These are phyloP conservation scores for Solanum sparsipilum DNA, from an alignment of 257 asterid species.

Conservation along the genomic window DNA sequence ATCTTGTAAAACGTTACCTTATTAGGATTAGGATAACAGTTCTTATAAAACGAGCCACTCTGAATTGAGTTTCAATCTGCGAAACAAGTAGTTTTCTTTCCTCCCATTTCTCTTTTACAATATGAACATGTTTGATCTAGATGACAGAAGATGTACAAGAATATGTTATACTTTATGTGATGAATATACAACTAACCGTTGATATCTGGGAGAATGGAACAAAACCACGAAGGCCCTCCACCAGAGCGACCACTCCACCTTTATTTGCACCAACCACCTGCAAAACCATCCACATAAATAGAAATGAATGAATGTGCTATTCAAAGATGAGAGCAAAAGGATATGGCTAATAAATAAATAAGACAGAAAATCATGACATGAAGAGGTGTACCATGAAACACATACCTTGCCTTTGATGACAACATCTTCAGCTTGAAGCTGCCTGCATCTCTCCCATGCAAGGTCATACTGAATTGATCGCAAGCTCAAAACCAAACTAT, in stretches of 20 bases:
- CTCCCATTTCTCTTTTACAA: not conserved
- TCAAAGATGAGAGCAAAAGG: not conserved
- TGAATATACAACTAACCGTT: conserved; percentile 36
- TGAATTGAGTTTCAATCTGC: not conserved
- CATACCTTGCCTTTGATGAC: conserved; percentile 85
- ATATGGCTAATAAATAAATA: not conserved
- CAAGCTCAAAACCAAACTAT: conserved; percentile 81
- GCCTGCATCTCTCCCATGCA: conserved; percentile 96
- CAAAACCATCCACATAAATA: conserved; percentile 8
- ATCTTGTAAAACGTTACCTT: not conserved
- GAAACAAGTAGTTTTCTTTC: not conserved
- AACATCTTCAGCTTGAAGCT: conserved; percentile 98
- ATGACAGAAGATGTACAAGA: not conserved
- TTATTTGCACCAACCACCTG: conserved; percentile 92
- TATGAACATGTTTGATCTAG: not conserved
- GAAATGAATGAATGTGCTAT: not conserved
- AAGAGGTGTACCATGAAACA: not conserved
- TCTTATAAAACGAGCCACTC: not conserved
- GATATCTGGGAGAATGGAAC: conserved; percentile 95
- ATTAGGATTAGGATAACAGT: not conserved
- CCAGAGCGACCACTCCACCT: conserved; percentile 89
- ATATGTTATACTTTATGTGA: not conserved
- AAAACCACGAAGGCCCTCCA: conserved; percentile 91
- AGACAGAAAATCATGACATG: not conserved
- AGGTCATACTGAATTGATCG: conserved; percentile 76